Conservation (phyloP, 164 flowering plant genomes). For the Chimonanthus salicifolius region DNA sequence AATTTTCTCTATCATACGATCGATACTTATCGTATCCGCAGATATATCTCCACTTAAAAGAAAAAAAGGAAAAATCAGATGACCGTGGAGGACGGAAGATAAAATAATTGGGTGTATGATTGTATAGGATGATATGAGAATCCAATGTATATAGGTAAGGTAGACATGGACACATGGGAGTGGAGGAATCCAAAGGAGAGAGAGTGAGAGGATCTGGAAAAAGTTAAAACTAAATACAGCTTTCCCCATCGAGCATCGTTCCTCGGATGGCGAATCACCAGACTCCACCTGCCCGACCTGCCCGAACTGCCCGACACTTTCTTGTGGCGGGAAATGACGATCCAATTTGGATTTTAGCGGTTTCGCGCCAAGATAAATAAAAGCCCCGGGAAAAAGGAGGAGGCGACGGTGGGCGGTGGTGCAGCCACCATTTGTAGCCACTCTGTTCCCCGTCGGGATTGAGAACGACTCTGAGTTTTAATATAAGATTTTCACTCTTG, state of each 20-base stretch:
- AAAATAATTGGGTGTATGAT: background rate
- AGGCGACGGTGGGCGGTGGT: background rate
- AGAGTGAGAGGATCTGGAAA: background rate
- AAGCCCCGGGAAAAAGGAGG: background rate
- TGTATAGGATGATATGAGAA: constrained; percentile 2
- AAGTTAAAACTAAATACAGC: constrained; percentile 1
- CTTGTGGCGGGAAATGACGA: constrained; percentile 11
- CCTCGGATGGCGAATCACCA: background rate
- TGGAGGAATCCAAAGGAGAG: constrained; percentile 22
- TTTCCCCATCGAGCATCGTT: constrained; percentile 7
- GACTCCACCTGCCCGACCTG: constrained; percentile 8
- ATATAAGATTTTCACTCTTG: no score
- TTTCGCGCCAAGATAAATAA: background rate
- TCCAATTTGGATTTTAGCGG: background rate
- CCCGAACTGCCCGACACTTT: constrained; percentile 11
- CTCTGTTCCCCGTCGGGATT: no score
- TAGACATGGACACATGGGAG: constrained; percentile 19
- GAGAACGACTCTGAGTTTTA: no score
- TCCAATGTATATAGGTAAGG: constrained; percentile 11
- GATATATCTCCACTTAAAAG: no score
- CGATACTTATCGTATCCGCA: no score
- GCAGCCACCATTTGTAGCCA: no score
- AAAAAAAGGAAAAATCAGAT: no score
- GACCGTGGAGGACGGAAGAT: no score
- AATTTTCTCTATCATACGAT: no score